Evolutionary conservation across 2,329 filamentous ascomycete species (phyloP).

Genomic region (Cladosporium sp.): DNA sequence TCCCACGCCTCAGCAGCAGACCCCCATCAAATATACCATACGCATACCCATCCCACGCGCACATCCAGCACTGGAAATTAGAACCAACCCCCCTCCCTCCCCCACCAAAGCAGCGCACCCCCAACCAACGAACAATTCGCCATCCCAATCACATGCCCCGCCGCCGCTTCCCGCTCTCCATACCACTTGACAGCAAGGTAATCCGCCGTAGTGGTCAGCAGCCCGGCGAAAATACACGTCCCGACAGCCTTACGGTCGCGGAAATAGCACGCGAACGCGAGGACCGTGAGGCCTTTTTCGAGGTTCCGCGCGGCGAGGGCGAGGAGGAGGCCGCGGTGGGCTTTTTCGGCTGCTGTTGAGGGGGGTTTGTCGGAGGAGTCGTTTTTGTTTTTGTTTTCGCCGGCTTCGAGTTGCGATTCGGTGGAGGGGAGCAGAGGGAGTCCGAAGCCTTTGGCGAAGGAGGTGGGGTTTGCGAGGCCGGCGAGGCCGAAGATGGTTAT

Average conservation of each 20-base stretch:
- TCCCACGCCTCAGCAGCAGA: no score
- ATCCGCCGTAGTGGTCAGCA: slow-evolving; percentile 29
- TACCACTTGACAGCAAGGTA: slow-evolving; percentile 26
- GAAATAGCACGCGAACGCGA: slow-evolving; percentile 29
- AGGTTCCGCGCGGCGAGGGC: slow-evolving; percentile 30
- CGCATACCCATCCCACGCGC: background rate
- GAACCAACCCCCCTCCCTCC: slow-evolving; percentile 19
- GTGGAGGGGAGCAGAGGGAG: slow-evolving; percentile 20
- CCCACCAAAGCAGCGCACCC: slow-evolving; percentile 28
- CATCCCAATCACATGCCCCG: slow-evolving; percentile 27
- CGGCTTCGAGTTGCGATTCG: slow-evolving; percentile 1
- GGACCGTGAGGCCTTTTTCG: slow-evolving; percentile 27
- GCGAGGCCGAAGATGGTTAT: slow-evolving; percentile 31
- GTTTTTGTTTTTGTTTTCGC: slow-evolving; percentile 2
- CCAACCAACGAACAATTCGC: slow-evolving; percentile 26
- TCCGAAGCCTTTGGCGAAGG: slow-evolving; percentile 32
- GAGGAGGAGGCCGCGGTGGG: slow-evolving; percentile 24
- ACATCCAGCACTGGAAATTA: background rate
- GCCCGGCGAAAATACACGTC: slow-evolving; percentile 21
- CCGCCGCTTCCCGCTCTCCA: slow-evolving; percentile 24
- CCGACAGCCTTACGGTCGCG: slow-evolving; percentile 29
- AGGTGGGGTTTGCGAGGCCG: slow-evolving; percentile 29
- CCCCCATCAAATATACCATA: background rate
- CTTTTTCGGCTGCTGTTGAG: slow-evolving; percentile 10
- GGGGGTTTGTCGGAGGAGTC: background rate